Evolutionary conservation across 257 asterid species (phyloP).

Genomic region (Ajuga chamaepitys): DNA sequence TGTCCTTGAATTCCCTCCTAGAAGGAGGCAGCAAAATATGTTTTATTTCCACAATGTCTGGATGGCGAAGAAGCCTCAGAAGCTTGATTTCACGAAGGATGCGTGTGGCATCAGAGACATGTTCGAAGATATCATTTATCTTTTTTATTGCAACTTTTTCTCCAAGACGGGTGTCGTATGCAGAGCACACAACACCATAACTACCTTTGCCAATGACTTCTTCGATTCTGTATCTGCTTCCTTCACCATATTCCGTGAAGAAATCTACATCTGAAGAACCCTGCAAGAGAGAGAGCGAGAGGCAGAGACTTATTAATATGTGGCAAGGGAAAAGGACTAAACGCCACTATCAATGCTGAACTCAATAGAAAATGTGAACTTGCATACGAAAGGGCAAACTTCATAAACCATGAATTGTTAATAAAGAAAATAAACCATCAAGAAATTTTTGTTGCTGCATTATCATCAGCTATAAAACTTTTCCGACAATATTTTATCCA

Average conservation of each 20-base stretch:
- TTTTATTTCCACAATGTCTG: slow-evolving; percentile 85
- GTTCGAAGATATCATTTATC: slow-evolving; percentile 88
- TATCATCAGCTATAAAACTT: background rate
- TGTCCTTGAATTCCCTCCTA: slow-evolving; percentile 87
- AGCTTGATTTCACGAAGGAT: slow-evolving; percentile 92
- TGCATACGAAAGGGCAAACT: background rate
- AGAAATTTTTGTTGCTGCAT: background rate
- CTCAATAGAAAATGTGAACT: background rate
- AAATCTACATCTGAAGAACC: slow-evolving; percentile 63
- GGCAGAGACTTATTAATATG: background rate
- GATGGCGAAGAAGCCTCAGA: slow-evolving; percentile 91
- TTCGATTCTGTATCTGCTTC: slow-evolving; percentile 78
- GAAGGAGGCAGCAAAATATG: slow-evolving; percentile 91
- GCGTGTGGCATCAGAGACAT: slow-evolving; percentile 92
- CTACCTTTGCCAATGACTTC: slow-evolving; percentile 95
- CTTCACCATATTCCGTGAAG: slow-evolving; percentile 95
- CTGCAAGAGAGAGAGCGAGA: slow-evolving; percentile 30
- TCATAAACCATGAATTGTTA: too few relatives aligned
- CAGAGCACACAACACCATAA: slow-evolving; percentile 94
- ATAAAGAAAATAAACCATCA: background rate
- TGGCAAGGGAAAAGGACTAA: background rate
- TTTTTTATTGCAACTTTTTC: slow-evolving; percentile 88
- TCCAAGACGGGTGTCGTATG: slow-evolving; percentile 80
- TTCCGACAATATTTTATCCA: background rate
- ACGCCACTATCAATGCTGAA: background rate